Evolutionary conservation across 805 yeast genomes (phyloP).

Genomic region (Hagleromyces aurorensis): DNA sequence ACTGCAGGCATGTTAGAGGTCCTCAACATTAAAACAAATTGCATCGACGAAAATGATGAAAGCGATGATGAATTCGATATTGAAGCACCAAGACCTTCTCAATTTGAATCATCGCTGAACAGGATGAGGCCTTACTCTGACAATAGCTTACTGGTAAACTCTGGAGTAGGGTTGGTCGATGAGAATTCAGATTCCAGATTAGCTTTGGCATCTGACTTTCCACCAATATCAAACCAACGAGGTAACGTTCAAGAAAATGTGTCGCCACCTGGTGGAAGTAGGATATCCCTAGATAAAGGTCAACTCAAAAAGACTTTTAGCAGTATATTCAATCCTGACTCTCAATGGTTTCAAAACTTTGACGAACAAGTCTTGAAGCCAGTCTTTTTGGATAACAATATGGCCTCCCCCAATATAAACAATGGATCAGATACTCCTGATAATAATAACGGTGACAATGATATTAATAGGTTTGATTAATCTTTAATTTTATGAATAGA

Average conservation of each 20-base stretch:
- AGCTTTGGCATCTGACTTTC: conserved; percentile 6
- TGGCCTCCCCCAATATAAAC: no score
- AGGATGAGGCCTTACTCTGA: conserved; percentile 26
- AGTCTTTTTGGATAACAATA: conserved; percentile 62
- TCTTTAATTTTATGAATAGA: no score
- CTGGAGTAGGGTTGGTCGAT: conserved; percentile 5
- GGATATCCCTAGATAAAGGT: conserved; percentile 13
- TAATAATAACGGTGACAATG: no score
- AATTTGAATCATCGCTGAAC: conserved; percentile 6
- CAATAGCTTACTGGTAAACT: conserved; percentile 11
- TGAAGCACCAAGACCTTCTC: conserved; percentile 48
- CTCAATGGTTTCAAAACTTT: conserved; percentile 86
- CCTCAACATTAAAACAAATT: conserved; percentile 86
- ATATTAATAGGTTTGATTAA: no score
- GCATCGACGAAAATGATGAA: conserved; percentile 63
- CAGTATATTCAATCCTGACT: conserved; percentile 30
- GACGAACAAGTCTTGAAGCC: conserved; percentile 94
- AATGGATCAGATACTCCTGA: no score
- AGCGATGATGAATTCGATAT: conserved; percentile 95
- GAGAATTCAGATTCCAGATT: conserved; percentile 2
- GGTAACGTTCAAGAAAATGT: conserved; percentile 2
- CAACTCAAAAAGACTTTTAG: conserved; percentile 17
- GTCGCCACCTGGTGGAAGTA: conserved; percentile 4
- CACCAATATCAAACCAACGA: conserved; percentile 4
- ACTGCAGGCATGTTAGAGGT: conserved; percentile 97